Conservation (phyloP, 306 rosid genomes). For the Cyamopsis tetragonoloba region DNA sequence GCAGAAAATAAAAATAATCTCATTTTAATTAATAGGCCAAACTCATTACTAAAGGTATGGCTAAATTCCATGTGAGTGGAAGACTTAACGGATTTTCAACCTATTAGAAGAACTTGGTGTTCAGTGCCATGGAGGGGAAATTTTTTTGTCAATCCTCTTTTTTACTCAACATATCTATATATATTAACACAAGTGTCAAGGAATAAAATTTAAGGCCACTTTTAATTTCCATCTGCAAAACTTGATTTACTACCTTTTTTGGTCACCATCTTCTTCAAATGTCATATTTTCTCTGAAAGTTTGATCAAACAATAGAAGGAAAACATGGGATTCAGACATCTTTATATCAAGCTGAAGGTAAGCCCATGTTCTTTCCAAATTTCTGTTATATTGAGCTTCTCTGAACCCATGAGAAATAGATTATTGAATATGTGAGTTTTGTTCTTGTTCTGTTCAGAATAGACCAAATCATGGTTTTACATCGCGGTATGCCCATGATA, state of each 20-base stretch:
- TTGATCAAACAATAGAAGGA: conserved; percentile 1
- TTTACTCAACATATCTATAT: conserved; percentile 21
- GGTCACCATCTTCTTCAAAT: background rate
- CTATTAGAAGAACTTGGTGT: background rate
- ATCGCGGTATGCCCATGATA: too few relatives aligned
- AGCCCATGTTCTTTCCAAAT: background rate
- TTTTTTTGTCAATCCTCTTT: conserved; percentile 14
- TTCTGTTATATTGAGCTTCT: background rate
- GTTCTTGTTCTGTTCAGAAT: background rate
- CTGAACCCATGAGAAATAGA: background rate
- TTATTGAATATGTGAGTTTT: background rate
- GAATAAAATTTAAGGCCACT: background rate
- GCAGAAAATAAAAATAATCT: background rate
- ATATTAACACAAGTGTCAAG: background rate
- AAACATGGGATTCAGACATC: conserved; percentile 33
- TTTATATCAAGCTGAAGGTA: conserved; percentile 44
- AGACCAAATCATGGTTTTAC: too few relatives aligned
- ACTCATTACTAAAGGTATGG: background rate
- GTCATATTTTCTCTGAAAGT: background rate
- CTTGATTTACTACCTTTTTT: conserved; percentile 6
- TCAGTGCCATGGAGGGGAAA: background rate
- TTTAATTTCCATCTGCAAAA: background rate
- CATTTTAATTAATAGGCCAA: background rate
- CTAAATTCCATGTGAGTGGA: conserved; percentile 5
- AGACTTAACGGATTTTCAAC: background rate